Evolutionary conservation across 768 basidiomycete genomes (phyloP), one percentile per base, ranked within the genome.

Genomic region (Fomitopsis serialis): DNA sequence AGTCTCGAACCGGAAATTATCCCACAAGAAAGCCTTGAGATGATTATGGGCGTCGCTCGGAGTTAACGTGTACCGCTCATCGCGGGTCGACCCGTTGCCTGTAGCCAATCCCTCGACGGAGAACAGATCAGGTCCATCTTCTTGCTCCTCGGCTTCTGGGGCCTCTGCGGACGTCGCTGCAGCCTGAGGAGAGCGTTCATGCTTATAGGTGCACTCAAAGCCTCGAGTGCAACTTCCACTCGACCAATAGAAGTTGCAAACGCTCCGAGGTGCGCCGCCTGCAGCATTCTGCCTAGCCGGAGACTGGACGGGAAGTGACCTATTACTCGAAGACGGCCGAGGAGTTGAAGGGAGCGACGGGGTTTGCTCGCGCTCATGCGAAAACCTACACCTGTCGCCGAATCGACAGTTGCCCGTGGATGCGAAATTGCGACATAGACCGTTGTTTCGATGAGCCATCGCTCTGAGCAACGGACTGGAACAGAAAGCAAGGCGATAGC

Each of bases 301-400:
- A 44, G 1, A n/a, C n/a, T n/a, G n/a, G 53, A 53, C 34, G 46
- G 2, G 2, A 42, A 27, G 29, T 32, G 29, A 6, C 11, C 29
- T 5, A 6, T 32, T 19, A 48, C 43, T 32, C 52, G 54, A 22
- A 49, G 32, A 21, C 53, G 23, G 34, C 35, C 54, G 22, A 5
- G 48, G 32, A 13, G 48, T 9, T 23, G 46, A 15, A 12, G 55
- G 29, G 34, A 5, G 24, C n/a, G 29, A 32, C 11, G 5, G 29
- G 29, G 29, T 32, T n/a, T n/a, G n/a, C 29, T 34, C 13, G 2
- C 42, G 53, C 9, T 53, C 54, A 40, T 58, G 58, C 2, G 51
- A 42, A 27, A 53, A 58, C 27, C 35, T 55, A 52, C 58, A 58
- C 11, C 48, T 40, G 15, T 46, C 27, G 36, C 58, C 58, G 44